phyloP scores from a whole-genome alignment of 1,139 yeast genomes.

The Wickerhamomyces sp. region DNA sequence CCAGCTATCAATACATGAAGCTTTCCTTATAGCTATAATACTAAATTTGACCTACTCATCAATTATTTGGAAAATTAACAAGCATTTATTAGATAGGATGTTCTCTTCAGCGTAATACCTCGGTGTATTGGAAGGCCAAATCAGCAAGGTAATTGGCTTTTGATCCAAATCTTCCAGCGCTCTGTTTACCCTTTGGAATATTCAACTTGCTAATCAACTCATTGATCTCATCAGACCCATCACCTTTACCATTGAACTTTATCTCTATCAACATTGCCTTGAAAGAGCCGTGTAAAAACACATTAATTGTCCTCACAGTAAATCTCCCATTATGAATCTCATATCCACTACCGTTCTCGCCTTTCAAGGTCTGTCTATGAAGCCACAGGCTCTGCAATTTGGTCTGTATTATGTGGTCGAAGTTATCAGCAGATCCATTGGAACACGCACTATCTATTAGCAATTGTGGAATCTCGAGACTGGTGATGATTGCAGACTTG shows the following conservation, averaged over 20 bases:
- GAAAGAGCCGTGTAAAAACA: conserved; percentile 69
- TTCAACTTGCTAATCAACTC: conserved; percentile 6
- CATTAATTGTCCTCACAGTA: conserved; percentile 55
- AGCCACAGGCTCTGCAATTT: conserved; percentile 72
- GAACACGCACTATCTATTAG: conserved; percentile 30
- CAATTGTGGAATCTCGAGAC: conserved; percentile 5
- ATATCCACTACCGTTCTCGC: conserved; percentile 71
- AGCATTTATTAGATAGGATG: too few species aligned
- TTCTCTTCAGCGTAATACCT: conserved; percentile 38
- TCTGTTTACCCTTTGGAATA: conserved; percentile 30
- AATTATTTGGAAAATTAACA: too few species aligned
- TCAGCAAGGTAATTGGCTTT: conserved; percentile 28
- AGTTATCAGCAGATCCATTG: conserved; percentile 41
- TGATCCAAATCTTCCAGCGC: conserved; percentile 32
- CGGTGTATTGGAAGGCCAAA: conserved; percentile 42
- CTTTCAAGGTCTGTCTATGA: conserved; percentile 64
- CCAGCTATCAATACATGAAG: too few species aligned
- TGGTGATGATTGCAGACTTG: conserved; percentile 14
- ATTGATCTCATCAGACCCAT: conserved; percentile 17
- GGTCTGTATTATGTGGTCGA: conserved; percentile 42
- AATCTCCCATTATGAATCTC: conserved; percentile 31
- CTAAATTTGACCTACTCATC: too few species aligned
- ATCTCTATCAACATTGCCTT: conserved; percentile 65
- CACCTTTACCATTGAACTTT: conserved; percentile 24
- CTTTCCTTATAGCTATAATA: too few species aligned